These are phyloP conservation scores for Saccharomyces hybrid DNA, from an alignment of 1,139 yeast genomes.

Conservation along the genomic window DNA sequence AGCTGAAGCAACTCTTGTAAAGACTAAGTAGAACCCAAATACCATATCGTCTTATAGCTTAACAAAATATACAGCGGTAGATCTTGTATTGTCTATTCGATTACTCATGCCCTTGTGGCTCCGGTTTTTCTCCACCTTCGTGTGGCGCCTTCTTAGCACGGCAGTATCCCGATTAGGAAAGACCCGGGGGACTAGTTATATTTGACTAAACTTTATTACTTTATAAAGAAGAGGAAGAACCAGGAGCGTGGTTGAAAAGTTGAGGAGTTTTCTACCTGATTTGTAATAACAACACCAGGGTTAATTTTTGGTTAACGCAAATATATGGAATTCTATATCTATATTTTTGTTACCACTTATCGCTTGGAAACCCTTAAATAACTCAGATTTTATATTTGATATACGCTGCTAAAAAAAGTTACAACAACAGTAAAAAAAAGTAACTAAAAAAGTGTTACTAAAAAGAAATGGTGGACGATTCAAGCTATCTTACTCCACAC, in stretches of 20 bases:
- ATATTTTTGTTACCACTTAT: not conserved
- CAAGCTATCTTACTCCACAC: constrained; percentile 59
- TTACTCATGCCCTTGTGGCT: not conserved
- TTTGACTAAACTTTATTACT: not conserved
- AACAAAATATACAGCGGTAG: too few species aligned
- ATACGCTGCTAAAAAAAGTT: not conserved
- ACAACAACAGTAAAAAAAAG: not conserved
- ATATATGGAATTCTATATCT: not conserved
- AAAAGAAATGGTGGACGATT: constrained; percentile 36
- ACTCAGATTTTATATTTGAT: not conserved
- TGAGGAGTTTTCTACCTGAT: not conserved
- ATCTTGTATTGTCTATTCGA: too few species aligned
- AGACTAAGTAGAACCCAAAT: too few species aligned
- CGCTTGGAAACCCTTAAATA: not conserved
- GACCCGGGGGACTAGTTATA: not conserved
- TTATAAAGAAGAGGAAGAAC: not conserved
- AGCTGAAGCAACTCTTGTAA: too few species aligned
- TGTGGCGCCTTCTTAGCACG: not conserved
- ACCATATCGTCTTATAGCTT: too few species aligned
- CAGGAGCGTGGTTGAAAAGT: not conserved
- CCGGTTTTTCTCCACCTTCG: not conserved
- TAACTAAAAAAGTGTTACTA: not conserved
- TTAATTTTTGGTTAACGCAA: not conserved
- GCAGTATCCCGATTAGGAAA: not conserved
- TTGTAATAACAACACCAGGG: not conserved